Conservation (phyloP, 2,329 filamentous ascomycete species). For the Calonectria hongkongensis region DNA sequence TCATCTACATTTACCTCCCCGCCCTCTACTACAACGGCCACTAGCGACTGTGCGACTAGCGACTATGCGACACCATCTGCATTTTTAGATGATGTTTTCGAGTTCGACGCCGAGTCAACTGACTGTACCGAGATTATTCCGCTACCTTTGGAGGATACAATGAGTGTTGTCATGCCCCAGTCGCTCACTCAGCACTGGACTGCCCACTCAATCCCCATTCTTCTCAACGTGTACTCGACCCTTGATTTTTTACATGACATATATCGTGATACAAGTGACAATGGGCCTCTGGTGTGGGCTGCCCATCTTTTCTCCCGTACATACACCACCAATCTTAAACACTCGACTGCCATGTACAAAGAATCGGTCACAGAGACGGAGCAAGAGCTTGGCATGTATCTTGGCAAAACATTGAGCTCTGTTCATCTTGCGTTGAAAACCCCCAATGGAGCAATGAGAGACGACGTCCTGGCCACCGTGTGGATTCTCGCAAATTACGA, state of each 20-base stretch:
- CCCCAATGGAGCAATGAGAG: slow-evolving; percentile 54
- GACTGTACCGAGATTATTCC: slow-evolving; percentile 38
- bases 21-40: slow-evolving; percentile 33
- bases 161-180: slow-evolving; percentile 42
- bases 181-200: slow-evolving; percentile 62
- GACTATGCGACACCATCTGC: slow-evolving; percentile 39
- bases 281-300: slow-evolving; percentile 63
- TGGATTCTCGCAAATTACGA: slow-evolving; percentile 65
- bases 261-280: slow-evolving; percentile 50
- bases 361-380: slow-evolving; percentile 53
- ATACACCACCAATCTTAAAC: slow-evolving; percentile 61
- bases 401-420: slow-evolving; percentile 61
- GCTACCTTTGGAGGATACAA: slow-evolving; percentile 14
- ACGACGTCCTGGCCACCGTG: slow-evolving; percentile 63
- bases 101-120: slow-evolving; percentile 33
- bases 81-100: slow-evolving; percentile 37
- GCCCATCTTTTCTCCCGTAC: slow-evolving; percentile 64
- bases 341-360: slow-evolving; percentile 56
- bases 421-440: slow-evolving; percentile 62
- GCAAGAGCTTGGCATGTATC: slow-evolving; percentile 59
- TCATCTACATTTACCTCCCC: slow-evolving; percentile 38
- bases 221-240: slow-evolving; percentile 61
- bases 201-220: slow-evolving; percentile 61
- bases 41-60: slow-evolving; percentile 34
- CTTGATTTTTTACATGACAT: slow-evolving; percentile 59